A percentile compares a stretch with the other conserved stretches of the same genome.
Evolutionary conservation across 2,329 filamentous ascomycete genomes (phyloP).

Genomic region (Aspergillus neoniger): DNA sequence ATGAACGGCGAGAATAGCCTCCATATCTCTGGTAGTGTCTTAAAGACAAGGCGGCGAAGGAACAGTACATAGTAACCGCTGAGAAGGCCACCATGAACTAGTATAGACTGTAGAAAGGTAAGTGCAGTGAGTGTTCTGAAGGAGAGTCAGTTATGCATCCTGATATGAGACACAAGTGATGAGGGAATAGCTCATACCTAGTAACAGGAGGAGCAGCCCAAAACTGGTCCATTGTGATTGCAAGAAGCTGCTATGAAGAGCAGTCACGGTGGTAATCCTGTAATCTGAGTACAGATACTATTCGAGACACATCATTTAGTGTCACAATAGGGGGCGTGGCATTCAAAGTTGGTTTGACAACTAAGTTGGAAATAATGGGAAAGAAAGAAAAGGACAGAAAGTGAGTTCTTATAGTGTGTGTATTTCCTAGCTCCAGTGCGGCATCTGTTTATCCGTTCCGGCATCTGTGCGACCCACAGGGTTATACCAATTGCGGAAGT

Average conservation of each 20-base stretch:
- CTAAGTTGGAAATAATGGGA: neutral
- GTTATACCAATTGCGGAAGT: neutral
- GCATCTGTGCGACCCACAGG: slow-evolving; percentile 1
- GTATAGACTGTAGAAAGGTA: slow-evolving; percentile 63
- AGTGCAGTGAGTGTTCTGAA: slow-evolving; percentile 67
- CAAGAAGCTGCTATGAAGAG: slow-evolving; percentile 1
- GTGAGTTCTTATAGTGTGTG: slow-evolving; percentile 17
- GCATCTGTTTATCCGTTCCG: slow-evolving; percentile 21
- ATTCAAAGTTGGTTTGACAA: neutral
- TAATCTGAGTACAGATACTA: neutral
- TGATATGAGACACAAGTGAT: neutral
- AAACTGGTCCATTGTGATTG: slow-evolving; percentile 58
- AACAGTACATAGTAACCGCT: slow-evolving; percentile 57
- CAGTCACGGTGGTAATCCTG: neutral
- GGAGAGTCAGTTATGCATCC: slow-evolving; percentile 46
- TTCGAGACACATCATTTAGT: slow-evolving; percentile 15
- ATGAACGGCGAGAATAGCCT: slow-evolving; percentile 60
- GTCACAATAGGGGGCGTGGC: neutral
- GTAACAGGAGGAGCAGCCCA: slow-evolving; percentile 67
- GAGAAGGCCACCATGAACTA: slow-evolving; percentile 61
- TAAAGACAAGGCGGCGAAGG: slow-evolving; percentile 53
- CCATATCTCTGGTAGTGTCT: slow-evolving; percentile 62
- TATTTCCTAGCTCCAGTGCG: slow-evolving; percentile 15
- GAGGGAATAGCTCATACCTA: slow-evolving; percentile 51
- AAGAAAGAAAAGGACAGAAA: slow-evolving; percentile 2